phyloP scores from a whole-genome alignment of 768 basidiomycete species.

The Phylloporus scabripes region DNA sequence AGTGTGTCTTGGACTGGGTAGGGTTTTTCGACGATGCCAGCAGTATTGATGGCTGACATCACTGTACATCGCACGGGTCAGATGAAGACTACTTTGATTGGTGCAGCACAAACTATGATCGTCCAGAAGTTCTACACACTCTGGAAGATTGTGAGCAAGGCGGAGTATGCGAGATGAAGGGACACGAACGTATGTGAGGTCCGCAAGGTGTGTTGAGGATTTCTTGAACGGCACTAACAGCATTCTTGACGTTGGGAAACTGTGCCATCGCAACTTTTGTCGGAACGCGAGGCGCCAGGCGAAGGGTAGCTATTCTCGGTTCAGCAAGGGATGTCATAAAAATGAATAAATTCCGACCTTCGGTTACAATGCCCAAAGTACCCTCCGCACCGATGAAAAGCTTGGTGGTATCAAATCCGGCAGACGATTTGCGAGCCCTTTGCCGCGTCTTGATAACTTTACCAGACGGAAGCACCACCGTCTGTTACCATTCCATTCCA shows the following conservation, averaged over 20 bases:
- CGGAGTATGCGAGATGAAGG: not conserved
- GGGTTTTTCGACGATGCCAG: conserved; percentile 52
- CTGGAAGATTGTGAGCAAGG: conserved; percentile 31
- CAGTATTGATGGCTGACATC: conserved; percentile 72
- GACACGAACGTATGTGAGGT: conserved; percentile 60
- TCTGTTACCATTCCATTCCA: conserved; percentile 37
- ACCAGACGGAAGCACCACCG: conserved; percentile 78
- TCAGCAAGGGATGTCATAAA: not conserved
- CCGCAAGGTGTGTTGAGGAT: conserved; percentile 67
- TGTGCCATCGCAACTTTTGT: conserved; percentile 86
- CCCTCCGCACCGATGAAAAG: conserved; percentile 89
- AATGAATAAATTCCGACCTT: conserved; percentile 40
- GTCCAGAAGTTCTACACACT: conserved; percentile 87
- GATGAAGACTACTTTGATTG: not conserved
- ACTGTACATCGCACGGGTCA: conserved; percentile 34
- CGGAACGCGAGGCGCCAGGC: conserved; percentile 74
- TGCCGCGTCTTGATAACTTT: conserved; percentile 84
- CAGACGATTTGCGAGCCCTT: conserved; percentile 76
- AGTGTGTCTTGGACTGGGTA: conserved; percentile 74
- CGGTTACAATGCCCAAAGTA: conserved; percentile 85
- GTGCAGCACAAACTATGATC: conserved; percentile 48
- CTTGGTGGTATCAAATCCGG: conserved; percentile 84
- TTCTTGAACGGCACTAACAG: conserved; percentile 77
- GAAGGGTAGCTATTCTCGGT: conserved; percentile 57
- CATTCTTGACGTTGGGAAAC: conserved; percentile 73